Evolutionary conservation across 2,329 filamentous ascomycete genomes (phyloP).

Genomic region (Cladosporium cucumerinum): DNA sequence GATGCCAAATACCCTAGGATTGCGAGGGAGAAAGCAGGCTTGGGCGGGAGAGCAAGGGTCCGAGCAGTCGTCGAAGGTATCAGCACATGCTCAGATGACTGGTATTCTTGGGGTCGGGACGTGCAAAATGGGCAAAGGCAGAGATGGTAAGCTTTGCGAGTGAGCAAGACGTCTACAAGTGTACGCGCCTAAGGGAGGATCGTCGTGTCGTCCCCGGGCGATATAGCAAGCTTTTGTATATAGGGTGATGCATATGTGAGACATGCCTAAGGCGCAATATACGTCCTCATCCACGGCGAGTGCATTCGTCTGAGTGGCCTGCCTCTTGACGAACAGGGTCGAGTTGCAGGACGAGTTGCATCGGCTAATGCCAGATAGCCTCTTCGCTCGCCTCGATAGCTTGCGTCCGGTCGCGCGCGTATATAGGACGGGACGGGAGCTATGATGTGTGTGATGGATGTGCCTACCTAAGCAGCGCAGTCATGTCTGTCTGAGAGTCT

Average conservation of each 20-base stretch:
- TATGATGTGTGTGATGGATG: background rate
- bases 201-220: background rate
- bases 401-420: conserved; percentile 1
- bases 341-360: background rate
- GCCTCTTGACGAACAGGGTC: conserved; percentile 1
- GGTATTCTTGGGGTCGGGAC: background rate
- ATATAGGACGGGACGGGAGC: conserved; percentile 10
- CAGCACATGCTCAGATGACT: conserved; percentile 10
- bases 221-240: conserved; percentile 17
- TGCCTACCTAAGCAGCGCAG: background rate
- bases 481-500: background rate
- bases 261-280: conserved; percentile 14
- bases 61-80: background rate
- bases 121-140: background rate
- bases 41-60: background rate
- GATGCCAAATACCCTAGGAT: background rate
- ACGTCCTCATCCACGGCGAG: too few species aligned
- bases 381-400: background rate
- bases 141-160: conserved; percentile 6
- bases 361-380: conserved; percentile 15
- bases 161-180: conserved; percentile 5
- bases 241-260: conserved; percentile 16
- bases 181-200: background rate
- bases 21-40: background rate
- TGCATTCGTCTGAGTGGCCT: background rate